These are phyloP conservation scores for Phytophthora podocarpi DNA, from an alignment of 352 stramenopile species.

Conservation along the genomic window DNA sequence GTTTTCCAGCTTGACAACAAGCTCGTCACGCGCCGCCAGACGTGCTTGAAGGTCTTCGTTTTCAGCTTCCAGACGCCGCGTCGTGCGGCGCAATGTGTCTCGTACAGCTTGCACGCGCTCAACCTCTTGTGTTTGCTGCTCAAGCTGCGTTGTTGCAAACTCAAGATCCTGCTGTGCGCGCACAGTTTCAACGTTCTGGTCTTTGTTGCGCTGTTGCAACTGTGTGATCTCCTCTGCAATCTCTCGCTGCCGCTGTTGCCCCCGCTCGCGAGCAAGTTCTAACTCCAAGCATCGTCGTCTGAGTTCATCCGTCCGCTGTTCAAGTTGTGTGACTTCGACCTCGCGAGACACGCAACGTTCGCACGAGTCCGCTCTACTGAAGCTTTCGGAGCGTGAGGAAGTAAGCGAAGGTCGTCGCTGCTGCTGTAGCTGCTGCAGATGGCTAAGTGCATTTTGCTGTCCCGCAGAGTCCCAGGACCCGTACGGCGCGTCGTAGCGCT, in stretches of 20 bases:
- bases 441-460: conserved; percentile 11
- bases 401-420: conserved; percentile 14
- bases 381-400: conserved; percentile 17
- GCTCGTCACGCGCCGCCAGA: conserved; percentile 22
- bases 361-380: conserved; percentile 19
- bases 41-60: conserved; percentile 26
- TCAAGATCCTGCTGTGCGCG: conserved; percentile 27
- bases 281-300: conserved; percentile 52
- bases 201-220: conserved; percentile 29
- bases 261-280: conserved; percentile 42
- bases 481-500: conserved; percentile 20
- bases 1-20: conserved; percentile 25
- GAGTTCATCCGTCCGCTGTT: conserved; percentile 36
- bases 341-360: conserved; percentile 27
- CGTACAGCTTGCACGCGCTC: conserved; percentile 23
- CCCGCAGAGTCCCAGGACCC: conserved; percentile 1
- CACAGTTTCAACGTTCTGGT: conserved; percentile 18
- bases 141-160: conserved; percentile 18
- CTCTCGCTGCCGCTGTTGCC: conserved; percentile 32
- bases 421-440: conserved; percentile 10
- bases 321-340: conserved; percentile 22
- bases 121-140: conserved; percentile 28
- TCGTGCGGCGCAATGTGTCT: conserved; percentile 31
- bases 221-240: conserved; percentile 23
- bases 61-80: conserved; percentile 23